Base-by-base conservation (phyloP, 768 basidiomycete genomes). In the Macrolepiota albuminosa region DNA sequence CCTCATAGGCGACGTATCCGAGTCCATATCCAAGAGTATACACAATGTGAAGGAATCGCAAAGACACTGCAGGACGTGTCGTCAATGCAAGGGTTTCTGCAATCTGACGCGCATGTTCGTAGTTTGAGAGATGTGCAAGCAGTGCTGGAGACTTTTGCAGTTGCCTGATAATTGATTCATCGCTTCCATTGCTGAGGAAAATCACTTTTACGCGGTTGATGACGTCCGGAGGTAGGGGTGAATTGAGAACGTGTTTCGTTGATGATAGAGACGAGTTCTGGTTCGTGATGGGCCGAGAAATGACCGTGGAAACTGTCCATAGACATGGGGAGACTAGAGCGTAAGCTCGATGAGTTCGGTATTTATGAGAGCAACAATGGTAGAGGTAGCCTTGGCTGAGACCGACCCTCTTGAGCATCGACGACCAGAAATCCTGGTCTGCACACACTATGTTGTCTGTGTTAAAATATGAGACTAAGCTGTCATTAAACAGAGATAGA, bases 361-460 rank as follows among this genome's bases (percentile, higher is more conserved):
- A 54, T 48, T 60, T 50, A 52, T 55, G 59, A 67, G 69, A 24
- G 67, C 69, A 61, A 64, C 71, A 72, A 63, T 75, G 77, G 65
- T 79, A 76, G 71, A 82, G 71, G 74, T 78, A 78, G 73, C 81
- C 82, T 76, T 74, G 77, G 72, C 78, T 73, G 74, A 80, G 75
- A 68, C 78, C 72, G 69, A 75, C 79, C 75, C 81, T 82, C 83
- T 81, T 84, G 75, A 85, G 86, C 87, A 89, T 89, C 83, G 83
- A 85, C 85, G 84, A 81, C 77, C 79, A 78, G 79, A 68, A 54
- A 66, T 70, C 68, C 71, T 71, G 64, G 54, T 63, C 64, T 63
- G 56, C 37, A 57, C 50, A 62, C 61, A 39, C 29, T 26, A 47
- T 52, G 54, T 57, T 56, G 51, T 48, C 58, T 62, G 56, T 60